Evolutionary conservation across 2,329 filamentous ascomycete genomes (phyloP), one percentile per base, ranked within the genome.

Genomic region (Trichophyton benhamiae): DNA sequence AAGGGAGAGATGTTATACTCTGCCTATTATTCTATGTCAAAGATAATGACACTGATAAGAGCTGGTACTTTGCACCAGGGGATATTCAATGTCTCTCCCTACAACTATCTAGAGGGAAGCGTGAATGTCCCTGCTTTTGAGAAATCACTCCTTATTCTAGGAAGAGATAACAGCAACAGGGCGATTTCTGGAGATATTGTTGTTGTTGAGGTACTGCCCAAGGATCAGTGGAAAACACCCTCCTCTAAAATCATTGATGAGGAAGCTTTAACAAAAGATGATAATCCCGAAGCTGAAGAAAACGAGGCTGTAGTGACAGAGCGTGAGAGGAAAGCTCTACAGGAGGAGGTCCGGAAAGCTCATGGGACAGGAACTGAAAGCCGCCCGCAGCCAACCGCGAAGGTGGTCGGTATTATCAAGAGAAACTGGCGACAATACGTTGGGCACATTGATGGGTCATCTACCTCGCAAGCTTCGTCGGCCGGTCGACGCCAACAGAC

Each of bases 371-470:
- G 79, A 60, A 82, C 82, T 0, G 91, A 96, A 74, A 87, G 86
- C 52, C 84, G 85, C 58, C 84, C 89, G 2, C 91, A 96, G 68
- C 94, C 94, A 5, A 97, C 94, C 5, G 94, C 92, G 27, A 89
- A 83, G 71, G 88, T 99, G 11, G 90, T 97, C 5, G 94, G 94
- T 57, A 82, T 97, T 25, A 84, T 96, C 71, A 96, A 95, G 76
- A 85, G 94, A 59, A 97, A 97, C 73, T 99, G 94, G 94, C 83
- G 94, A 63, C 95, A 97, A 74, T 97, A 96, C 68, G 94, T 99
- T 64, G 94, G 94, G 1, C 91, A 96, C 71, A 87, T 99, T 61
- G 94, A 99, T 71, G 86, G 87, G 58, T 89, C 88, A 9, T 95
- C 91, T 1, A 87, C 91, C 57, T 87, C 86, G 68, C 83, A 86